phyloP scores from a whole-genome alignment of 192 early-diverging fungal species.

The Entrophospora sp. region DNA sequence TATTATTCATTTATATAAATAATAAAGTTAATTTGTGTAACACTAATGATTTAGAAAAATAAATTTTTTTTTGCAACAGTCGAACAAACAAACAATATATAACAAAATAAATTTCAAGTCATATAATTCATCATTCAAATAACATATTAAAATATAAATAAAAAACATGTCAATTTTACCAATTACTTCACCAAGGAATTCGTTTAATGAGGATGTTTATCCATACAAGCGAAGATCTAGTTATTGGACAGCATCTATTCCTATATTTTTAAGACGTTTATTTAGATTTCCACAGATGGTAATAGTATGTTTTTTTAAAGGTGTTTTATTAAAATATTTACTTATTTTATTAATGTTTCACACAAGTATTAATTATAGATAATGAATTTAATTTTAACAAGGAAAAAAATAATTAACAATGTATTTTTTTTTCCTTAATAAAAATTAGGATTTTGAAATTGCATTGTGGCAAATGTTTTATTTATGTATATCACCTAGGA shows the following conservation, averaged over 20 bases:
- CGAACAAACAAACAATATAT: too few species aligned
- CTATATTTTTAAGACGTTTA: constrained; percentile 42
- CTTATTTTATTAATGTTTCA: background rate
- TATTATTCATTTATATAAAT: too few species aligned
- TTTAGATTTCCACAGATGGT: constrained; percentile 72
- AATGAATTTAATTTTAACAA: background rate
- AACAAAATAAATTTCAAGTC: too few species aligned
- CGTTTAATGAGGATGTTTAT: background rate
- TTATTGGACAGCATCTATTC: constrained; percentile 29
- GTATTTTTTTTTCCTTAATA: too few species aligned
- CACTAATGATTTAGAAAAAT: too few species aligned
- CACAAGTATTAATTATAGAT: background rate
- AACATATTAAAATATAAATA: background rate
- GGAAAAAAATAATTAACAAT: too few species aligned
- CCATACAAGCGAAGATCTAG: background rate
- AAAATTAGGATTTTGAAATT: constrained; percentile 40
- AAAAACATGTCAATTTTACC: constrained; percentile 21
- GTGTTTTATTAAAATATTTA: background rate
- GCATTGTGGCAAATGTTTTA: constrained; percentile 87
- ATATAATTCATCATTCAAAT: too few species aligned
- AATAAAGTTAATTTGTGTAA: too few species aligned
- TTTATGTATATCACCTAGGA: constrained; percentile 65
- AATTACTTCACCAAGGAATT: constrained; percentile 13
- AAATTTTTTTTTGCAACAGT: too few species aligned
- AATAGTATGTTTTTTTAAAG: constrained; percentile 30